phyloP scores from a whole-genome alignment of 164 flowering plant species.

The Nymphaea colorata region DNA sequence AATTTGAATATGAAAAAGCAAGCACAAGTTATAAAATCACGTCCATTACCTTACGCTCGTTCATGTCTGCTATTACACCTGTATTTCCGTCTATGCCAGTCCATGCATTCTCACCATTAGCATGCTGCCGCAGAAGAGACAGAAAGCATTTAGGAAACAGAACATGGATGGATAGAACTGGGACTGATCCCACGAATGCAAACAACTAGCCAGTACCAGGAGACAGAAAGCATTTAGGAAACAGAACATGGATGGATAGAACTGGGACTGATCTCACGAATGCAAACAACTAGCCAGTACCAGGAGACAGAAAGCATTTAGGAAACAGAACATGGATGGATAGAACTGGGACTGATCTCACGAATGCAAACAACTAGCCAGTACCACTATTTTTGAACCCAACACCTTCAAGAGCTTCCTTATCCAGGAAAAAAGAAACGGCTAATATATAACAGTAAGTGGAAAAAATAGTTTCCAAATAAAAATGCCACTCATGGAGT shows the following conservation, averaged over 20 bases:
- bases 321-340: background rate
- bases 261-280: too few relatives aligned
- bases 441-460: too few relatives aligned
- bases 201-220: background rate
- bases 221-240: background rate
- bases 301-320: background rate
- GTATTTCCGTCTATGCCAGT: conserved; percentile 89
- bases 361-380: too few relatives aligned
- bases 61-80: conserved; percentile 80
- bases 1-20: background rate
- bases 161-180: background rate
- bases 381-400: background rate
- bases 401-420: background rate
- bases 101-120: conserved; percentile 97
- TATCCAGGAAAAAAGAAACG: background rate
- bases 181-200: too few relatives aligned
- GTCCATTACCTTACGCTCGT: conserved; percentile 55
- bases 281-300: too few relatives aligned
- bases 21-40: background rate
- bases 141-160: background rate
- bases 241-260: background rate
- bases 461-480: background rate
- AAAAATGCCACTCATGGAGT: background rate
- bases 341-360: too few relatives aligned
- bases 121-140: conserved; percentile 43